Percentiles rank a stretch among this genome's conserved stretches.
These are phyloP conservation scores for Phellinidium pouzarii DNA, from an alignment of 1,284 basidiomycete genomes.

Conservation along the genomic window DNA sequence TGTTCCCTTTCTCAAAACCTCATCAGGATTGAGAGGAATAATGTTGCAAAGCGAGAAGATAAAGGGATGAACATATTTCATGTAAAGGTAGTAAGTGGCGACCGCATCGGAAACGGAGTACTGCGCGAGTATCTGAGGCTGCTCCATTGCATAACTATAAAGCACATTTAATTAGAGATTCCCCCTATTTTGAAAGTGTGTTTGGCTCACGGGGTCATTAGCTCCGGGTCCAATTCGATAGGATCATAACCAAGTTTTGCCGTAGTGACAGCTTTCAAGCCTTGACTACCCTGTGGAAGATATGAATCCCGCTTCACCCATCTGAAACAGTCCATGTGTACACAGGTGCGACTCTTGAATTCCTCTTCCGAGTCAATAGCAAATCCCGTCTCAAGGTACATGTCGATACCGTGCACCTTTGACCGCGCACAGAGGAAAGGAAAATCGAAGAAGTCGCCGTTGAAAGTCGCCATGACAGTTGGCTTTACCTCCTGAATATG, in stretches of 20 bases:
- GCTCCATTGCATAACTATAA: conserved; percentile 90
- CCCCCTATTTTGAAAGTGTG: neutral
- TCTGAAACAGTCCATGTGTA: conserved; percentile 99
- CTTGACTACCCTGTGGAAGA: conserved; percentile 96
- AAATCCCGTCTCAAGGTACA: conserved; percentile 95
- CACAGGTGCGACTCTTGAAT: conserved; percentile 90
- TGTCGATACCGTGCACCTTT: conserved; percentile 87
- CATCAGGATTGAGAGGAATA: conserved; percentile 95
- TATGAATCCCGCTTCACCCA: conserved; percentile 99
- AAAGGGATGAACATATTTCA: conserved; percentile 99
- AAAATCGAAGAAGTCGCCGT: conserved; percentile 99
- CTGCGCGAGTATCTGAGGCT: conserved; percentile 91
- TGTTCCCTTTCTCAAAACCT: conserved; percentile 92
- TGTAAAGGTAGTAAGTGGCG: conserved; percentile 98
- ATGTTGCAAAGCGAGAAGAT: conserved; percentile 99
- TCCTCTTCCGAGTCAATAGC: conserved; percentile 89
- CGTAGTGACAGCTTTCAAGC: conserved; percentile 96
- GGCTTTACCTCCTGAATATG: conserved; percentile 92
- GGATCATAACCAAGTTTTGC: conserved; percentile 97
- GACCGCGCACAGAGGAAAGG: conserved; percentile 93
- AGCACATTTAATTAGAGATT: neutral
- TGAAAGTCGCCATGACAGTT: conserved; percentile 97
- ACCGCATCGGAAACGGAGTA: conserved; percentile 99
- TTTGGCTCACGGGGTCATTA: conserved; percentile 90
- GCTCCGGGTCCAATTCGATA: conserved; percentile 95